These are phyloP conservation scores for Malassezia caprae DNA, from an alignment of 1,284 basidiomycete species.

Conservation along the genomic window DNA sequence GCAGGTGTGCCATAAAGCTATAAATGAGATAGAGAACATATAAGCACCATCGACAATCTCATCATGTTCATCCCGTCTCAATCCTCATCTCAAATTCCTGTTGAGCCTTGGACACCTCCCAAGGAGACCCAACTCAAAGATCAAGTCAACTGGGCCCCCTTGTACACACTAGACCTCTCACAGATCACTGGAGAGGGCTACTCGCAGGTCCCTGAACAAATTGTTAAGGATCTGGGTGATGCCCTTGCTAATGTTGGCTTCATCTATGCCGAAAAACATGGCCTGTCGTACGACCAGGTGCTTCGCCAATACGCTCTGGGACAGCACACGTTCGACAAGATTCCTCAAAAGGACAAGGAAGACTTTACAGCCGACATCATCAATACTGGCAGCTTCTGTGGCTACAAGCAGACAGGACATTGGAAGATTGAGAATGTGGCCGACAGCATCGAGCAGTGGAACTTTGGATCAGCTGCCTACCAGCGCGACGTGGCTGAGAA, in stretches of 20 bases:
- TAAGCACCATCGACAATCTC: neutral
- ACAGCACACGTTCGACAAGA: constrained; percentile 35
- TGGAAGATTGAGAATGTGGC: constrained; percentile 46
- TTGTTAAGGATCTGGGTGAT: constrained; percentile 30
- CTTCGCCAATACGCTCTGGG: constrained; percentile 41
- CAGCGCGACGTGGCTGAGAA: constrained; percentile 17
- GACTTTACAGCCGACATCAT: constrained; percentile 37
- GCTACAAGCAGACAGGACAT: constrained; percentile 51
- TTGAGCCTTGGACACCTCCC: constrained; percentile 35
- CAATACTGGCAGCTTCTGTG: constrained; percentile 32
- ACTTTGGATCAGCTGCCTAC: constrained; percentile 48
- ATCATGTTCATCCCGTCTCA: neutral
- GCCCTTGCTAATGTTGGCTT: constrained; percentile 36
- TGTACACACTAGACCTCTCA: constrained; percentile 38
- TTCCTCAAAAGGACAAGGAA: constrained; percentile 32
- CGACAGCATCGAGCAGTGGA: constrained; percentile 51
- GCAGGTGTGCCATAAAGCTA: neutral
- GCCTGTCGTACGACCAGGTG: constrained; percentile 31
- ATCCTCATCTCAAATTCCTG: constrained; percentile 1
- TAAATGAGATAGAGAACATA: neutral
- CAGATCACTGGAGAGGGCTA: constrained; percentile 30
- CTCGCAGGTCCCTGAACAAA: constrained; percentile 26
- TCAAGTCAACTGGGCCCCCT: constrained; percentile 36
- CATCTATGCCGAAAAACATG: constrained; percentile 45
- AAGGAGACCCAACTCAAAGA: constrained; percentile 22